Evolutionary conservation across 441 rosid genomes (phyloP).

Genomic region (Aquilaria agallochum): DNA sequence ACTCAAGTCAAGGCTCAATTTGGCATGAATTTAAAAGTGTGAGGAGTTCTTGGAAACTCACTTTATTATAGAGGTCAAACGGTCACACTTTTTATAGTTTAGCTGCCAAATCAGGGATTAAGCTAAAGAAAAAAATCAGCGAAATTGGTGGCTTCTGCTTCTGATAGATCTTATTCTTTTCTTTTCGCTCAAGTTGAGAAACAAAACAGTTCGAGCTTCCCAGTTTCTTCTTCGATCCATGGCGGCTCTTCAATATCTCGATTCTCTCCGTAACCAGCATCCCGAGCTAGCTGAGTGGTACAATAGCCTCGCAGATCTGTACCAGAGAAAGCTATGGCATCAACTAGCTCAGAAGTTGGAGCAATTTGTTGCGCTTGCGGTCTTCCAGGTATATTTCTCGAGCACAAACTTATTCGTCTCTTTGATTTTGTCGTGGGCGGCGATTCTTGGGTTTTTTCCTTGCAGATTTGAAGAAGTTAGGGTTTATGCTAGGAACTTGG

Average conservation of each 20-base stretch:
- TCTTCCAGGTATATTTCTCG: slow-evolving; percentile 54
- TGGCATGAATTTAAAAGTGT: too few relatives aligned
- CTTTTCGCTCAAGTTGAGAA: slow-evolving; percentile 46
- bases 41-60: too few relatives aligned
- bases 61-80: too few relatives aligned
- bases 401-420: not conserved
- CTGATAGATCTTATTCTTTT: slow-evolving; percentile 20
- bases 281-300: slow-evolving; percentile 87
- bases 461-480: slow-evolving; percentile 18
- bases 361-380: slow-evolving; percentile 77
- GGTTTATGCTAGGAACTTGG: slow-evolving; percentile 6
- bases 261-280: slow-evolving; percentile 48
- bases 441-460: slow-evolving; percentile 4
- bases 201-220: slow-evolving; percentile 6
- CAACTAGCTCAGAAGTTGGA: slow-evolving; percentile 97
- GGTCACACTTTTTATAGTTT: too few relatives aligned
- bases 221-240: slow-evolving; percentile 30
- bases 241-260: slow-evolving; percentile 88
- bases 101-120: too few relatives aligned
- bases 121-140: too few relatives aligned
- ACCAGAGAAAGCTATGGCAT: slow-evolving; percentile 96
- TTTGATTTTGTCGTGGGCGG: not conserved
- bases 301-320: slow-evolving; percentile 81
- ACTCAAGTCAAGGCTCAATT: too few relatives aligned
- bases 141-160: not conserved